Evolutionary conservation across 2,329 filamentous ascomycete genomes (phyloP).

Genomic region (Cladophialophora psammophila): DNA sequence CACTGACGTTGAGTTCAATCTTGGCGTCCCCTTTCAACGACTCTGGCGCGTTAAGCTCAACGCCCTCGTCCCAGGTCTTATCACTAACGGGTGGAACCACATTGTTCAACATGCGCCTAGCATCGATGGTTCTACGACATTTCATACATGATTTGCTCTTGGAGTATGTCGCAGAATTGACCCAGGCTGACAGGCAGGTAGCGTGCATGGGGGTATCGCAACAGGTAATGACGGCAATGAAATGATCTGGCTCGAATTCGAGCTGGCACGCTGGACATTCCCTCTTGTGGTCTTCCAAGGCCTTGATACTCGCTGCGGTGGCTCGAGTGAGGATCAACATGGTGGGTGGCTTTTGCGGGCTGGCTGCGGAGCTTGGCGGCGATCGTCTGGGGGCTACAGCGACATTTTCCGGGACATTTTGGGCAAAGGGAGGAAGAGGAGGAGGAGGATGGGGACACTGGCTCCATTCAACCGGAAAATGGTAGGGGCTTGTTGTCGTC

Average conservation of each 20-base stretch:
- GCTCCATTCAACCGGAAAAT: conserved; percentile 6
- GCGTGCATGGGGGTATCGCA: conserved; percentile 37
- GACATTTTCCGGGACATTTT: neutral
- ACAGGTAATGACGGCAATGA: conserved; percentile 36
- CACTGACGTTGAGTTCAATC: conserved; percentile 34
- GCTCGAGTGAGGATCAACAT: conserved; percentile 33
- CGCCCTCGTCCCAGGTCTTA: conserved; percentile 35
- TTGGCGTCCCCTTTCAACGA: conserved; percentile 29
- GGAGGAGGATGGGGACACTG: neutral
- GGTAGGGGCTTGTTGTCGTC: neutral
- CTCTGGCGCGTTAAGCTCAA: conserved; percentile 34
- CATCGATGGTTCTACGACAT: conserved; percentile 36
- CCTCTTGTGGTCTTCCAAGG: conserved; percentile 34
- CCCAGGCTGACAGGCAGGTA: conserved; percentile 37
- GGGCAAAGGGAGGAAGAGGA: neutral
- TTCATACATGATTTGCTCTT: conserved; percentile 37
- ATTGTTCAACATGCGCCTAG: conserved; percentile 32
- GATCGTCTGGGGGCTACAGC: neutral
- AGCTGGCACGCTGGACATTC: conserved; percentile 38
- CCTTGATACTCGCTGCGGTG: conserved; percentile 30
- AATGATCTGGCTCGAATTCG: conserved; percentile 36
- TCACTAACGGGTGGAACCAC: conserved; percentile 35
- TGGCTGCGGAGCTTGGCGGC: conserved; percentile 2
- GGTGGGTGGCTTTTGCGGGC: conserved; percentile 21
- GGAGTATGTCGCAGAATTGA: conserved; percentile 34